Percentiles rank a stretch among this genome's conserved stretches.
These are phyloP conservation scores for Backusella luteola DNA, from an alignment of 192 early-diverging fungal species.

Conservation along the genomic window DNA sequence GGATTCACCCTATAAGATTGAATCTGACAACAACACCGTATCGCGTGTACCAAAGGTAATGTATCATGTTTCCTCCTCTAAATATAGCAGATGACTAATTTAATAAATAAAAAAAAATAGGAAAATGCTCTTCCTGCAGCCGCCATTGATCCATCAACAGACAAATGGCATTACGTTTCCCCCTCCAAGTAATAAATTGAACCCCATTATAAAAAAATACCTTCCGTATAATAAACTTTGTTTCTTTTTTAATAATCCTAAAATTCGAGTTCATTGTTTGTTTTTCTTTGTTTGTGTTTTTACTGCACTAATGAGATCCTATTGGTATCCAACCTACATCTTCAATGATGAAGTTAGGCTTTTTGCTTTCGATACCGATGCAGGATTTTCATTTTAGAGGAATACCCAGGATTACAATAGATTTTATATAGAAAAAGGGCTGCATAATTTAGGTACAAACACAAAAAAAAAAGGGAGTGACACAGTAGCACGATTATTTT, in stretches of 20 bases:
- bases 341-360: no score
- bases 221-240: background rate
- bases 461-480: background rate
- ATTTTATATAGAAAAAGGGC: background rate
- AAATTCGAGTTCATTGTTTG: no score
- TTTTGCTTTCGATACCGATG: no score
- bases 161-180: slow-evolving; percentile 95
- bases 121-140: slow-evolving; percentile 40
- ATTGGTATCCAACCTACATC: no score
- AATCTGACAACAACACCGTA: slow-evolving; percentile 30
- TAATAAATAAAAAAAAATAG: slow-evolving; percentile 11
- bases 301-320: background rate
- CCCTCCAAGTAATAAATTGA: background rate
- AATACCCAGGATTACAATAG: no score
- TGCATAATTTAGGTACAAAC: background rate
- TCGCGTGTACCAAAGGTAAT: background rate
- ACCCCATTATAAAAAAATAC: background rate
- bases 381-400: no score
- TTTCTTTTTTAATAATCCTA: background rate
- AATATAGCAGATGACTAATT: background rate
- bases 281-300: background rate
- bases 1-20: slow-evolving; percentile 67
- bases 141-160: slow-evolving; percentile 74
- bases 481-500: background rate
- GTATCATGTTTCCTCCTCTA: background rate